A percentile compares a stretch with the other conserved stretches of the same genome.
Conservation (phyloP, 345 rosid species). For the Eucalyptus pauciflora region DNA sequence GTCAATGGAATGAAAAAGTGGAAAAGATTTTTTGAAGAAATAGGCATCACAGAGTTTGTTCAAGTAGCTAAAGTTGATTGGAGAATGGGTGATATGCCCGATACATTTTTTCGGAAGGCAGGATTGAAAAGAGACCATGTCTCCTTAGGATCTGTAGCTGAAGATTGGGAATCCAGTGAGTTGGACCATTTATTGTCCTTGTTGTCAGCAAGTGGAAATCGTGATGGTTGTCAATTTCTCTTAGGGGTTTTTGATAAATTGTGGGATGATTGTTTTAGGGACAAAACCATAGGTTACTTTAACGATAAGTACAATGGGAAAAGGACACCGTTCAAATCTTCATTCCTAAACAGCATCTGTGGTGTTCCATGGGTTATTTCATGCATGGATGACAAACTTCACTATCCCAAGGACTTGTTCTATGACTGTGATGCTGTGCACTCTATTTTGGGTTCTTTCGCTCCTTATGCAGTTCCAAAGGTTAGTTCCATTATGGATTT, state of each 20-base stretch:
- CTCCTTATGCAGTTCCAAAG: too few species aligned
- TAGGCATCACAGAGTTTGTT: conserved; percentile 77
- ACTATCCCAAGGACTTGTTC: too few species aligned
- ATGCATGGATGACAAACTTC: conserved; percentile 48
- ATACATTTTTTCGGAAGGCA: conserved; percentile 2
- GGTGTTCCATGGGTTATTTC: conserved; percentile 64
- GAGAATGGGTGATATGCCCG: conserved; percentile 31
- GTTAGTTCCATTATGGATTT: not conserved
- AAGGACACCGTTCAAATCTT: conserved; percentile 36
- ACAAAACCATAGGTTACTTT: conserved; percentile 35
- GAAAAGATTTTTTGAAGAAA: conserved; percentile 70
- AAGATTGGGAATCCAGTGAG: conserved; percentile 89
- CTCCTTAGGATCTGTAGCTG: conserved; percentile 19
- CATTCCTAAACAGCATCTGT: conserved; percentile 51
- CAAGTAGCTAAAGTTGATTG: conserved; percentile 29
- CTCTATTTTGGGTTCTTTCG: too few species aligned
- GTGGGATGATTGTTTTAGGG: conserved; percentile 67
- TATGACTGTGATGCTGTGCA: too few species aligned
- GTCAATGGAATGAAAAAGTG: conserved; percentile 39
- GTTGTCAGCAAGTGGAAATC: conserved; percentile 27
- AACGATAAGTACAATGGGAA: not conserved
- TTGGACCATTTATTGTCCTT: conserved; percentile 36
- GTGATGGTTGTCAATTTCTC: conserved; percentile 40
- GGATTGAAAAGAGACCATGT: conserved; percentile 11
- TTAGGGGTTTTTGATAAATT: conserved; percentile 59